Evolutionary conservation across 345 rosid species (phyloP), one percentile per base, ranked within the genome.

Genomic region (Arabis hirsuta): DNA sequence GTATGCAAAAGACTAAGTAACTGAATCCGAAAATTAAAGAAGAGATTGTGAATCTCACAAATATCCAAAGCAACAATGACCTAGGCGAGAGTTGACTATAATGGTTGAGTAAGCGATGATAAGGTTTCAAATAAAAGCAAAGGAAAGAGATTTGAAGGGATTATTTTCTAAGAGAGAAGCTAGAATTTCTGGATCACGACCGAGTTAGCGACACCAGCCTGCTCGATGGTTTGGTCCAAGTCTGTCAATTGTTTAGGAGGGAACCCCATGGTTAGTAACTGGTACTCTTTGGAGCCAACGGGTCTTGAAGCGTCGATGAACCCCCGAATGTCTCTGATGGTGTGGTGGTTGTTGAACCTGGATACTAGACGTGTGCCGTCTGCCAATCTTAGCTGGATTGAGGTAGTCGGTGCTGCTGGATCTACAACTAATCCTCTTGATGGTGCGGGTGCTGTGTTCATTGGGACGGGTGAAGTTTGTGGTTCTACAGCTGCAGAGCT

Each of bases 131-230:
- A 69, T 44, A 54, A 22, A 12, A 9, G 10, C 10, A 45, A 69
- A 56, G 45, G 12, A 20, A 42, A 27, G 39, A 62, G 54, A 45
- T 42, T 7, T 3, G 14, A 67, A 26, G 10, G 4, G 51, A 31
- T 36, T 36, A 36, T 8, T 36, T 36, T 36, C 41, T 36, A 36
- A 9, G 41, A 12, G 19, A 12, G 9, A 13, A 13, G 62, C 80
- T 85, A 95, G 82, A 86, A 82, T 73, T 88, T 95, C 87, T 95
- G 99, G 71, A 95, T 88, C 57, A 91, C 89, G 67, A 95, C 99
- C 10, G 99, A 91, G 76, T 69, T 91, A 13, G 88, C 96, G 50
- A 95, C 79, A 55, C 96, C 99, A 9, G 96, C 90, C 67, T 87
- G 88, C 83, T 91, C 96, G 56, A 95, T 85, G n/a, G 96, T 88